Conservation (phyloP, 129 eudicot genomes). For the Escallonia rubra region DNA sequence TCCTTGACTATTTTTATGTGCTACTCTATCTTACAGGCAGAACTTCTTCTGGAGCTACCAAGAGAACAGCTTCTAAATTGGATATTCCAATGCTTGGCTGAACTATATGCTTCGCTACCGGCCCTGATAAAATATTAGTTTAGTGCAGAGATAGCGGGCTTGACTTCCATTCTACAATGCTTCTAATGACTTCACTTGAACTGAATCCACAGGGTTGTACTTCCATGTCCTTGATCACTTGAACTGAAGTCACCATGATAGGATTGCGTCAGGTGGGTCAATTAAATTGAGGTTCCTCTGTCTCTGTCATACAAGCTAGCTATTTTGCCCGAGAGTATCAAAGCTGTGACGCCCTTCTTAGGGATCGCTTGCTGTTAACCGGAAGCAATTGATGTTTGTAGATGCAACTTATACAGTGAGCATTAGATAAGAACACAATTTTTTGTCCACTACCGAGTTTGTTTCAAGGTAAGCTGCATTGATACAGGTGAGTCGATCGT, state of each 20-base stretch:
- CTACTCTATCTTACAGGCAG: conserved; percentile 48
- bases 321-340: neutral
- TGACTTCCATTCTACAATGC: neutral
- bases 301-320: neutral
- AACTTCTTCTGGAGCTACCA: conserved; percentile 84
- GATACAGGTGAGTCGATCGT: too few species aligned
- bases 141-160: neutral
- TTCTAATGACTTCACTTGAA: neutral
- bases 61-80: conserved; percentile 90
- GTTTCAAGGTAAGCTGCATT: too few species aligned
- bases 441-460: too few species aligned
- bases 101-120: conserved; percentile 77
- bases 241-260: neutral
- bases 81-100: conserved; percentile 84
- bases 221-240: too few species aligned
- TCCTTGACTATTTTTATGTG: conserved; percentile 1
- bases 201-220: neutral
- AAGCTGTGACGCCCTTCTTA: neutral
- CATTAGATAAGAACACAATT: too few species aligned
- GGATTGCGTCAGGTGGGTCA: neutral
- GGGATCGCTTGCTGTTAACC: neutral
- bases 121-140: conserved; percentile 70
- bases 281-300: neutral
- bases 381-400: neutral
- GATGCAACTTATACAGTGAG: neutral